These are phyloP conservation scores for Mycena sp. DNA, from an alignment of 1,284 basidiomycete genomes.

Conservation along the genomic window DNA sequence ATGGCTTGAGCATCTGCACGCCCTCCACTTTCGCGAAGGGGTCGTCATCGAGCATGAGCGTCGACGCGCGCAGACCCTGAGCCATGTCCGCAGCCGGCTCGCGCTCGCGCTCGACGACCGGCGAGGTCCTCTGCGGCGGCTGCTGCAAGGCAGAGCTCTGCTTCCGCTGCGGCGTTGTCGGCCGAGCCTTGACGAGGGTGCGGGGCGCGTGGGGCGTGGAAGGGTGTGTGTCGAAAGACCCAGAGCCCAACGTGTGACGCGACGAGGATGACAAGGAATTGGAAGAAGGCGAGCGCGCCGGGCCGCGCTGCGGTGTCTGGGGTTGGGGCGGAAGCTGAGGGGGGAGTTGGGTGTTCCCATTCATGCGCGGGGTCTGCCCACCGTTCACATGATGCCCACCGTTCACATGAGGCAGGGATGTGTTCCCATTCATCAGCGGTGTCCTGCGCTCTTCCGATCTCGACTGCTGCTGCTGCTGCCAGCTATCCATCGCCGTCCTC, in stretches of 20 bases:
- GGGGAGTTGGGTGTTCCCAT: conserved; percentile 17
- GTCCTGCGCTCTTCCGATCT: conserved; percentile 8
- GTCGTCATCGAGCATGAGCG: conserved; percentile 57
- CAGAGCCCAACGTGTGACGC: conserved; percentile 5
- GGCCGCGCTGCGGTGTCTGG: conserved; percentile 9
- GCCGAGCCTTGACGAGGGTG: conserved; percentile 33
- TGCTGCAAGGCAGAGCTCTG: conserved; percentile 19
- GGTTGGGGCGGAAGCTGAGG: conserved; percentile 12
- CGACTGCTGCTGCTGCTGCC: conserved; percentile 17
- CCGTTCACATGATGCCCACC: not conserved
- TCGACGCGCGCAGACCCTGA: conserved; percentile 23
- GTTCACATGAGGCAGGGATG: conserved; percentile 2
- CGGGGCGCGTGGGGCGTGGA: conserved; percentile 23
- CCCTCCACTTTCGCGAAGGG: conserved; percentile 66
- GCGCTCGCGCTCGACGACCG: not conserved
- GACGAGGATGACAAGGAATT: not conserved
- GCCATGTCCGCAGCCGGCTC: not conserved
- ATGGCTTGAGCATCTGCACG: conserved; percentile 52
- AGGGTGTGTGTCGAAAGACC: not conserved
- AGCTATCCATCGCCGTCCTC: conserved; percentile 9
- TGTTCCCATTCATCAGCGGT: conserved; percentile 7
- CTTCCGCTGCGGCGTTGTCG: conserved; percentile 26
- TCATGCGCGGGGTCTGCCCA: conserved; percentile 12
- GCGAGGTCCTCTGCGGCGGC: conserved; percentile 5
- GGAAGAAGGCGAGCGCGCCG: not conserved